Base-by-base conservation (phyloP, 768 basidiomycete species). In the Boletellus ananas region DNA sequence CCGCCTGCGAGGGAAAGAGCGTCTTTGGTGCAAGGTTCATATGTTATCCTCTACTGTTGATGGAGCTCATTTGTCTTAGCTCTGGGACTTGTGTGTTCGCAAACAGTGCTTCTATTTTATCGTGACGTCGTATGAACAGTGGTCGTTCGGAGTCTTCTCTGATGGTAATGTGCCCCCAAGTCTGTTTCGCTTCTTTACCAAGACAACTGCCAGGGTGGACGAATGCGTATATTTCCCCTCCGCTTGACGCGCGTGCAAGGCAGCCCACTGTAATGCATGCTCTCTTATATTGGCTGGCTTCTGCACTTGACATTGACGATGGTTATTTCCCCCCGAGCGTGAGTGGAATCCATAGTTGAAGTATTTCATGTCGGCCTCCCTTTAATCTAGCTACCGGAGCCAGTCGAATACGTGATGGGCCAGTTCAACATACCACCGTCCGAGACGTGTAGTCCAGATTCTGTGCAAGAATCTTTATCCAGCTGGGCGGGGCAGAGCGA, bases 71-170 rank as follows among this genome's bases (percentile, higher is more conserved):
- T 25, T n/a, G 17, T 37, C 34, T 44, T 47, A 68, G 66, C 53
- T 68, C 31, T 84, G 80, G 79, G 83, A 84, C 59, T 56, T 70
- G 17, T 84, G 82, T 63, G 75, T 73, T 39, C 60, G 66, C 35
- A 70, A 68, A 52, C 69, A 73, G 21, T 74, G 75, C 4, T 77
- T 71, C 25, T 81, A 77, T 72, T 84, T 84, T 45, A 74, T 82
- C 14, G 58, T 84, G 45, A 82, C 81, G 6, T 78, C 78, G 4
- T 84, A 83, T 58, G 72, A 76, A 40, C 73, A 78, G 14, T 84
- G 82, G 83, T 69, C 77, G 6, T 84, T 84, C 56, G 83, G 83
- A 5, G 74, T 69, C 18, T 84, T 83, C 59, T 79, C 80, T n/a
- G 62, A 66, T 59, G 79, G 83, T 81, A 61, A 56, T 39, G 36